Evolutionary conservation across 129 eudicot species (phyloP), one percentile per base, ranked within the genome.

Genomic region (Erigeron canadensis): DNA sequence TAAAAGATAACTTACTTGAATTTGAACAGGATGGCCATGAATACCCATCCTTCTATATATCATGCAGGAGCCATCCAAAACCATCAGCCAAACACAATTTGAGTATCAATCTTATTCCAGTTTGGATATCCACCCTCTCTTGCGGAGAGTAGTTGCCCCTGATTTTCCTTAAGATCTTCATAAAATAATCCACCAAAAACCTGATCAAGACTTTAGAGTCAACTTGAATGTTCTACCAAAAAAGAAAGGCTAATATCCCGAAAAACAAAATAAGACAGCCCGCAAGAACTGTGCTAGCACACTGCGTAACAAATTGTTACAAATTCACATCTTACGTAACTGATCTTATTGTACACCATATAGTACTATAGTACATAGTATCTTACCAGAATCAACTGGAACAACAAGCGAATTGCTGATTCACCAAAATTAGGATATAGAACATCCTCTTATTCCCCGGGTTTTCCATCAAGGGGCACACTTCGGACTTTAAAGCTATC

Each of bases 401-500:
- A 96, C 98, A 77, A 93, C 98, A 47, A 96, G 96, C 98, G 96
- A 83, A 93, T 93, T 71, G 98, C 98, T 13, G 98, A 83, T 81
- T 93, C 96, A 70, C 98, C 98, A 82, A 93, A 93, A 80, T 93
- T 96, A 47, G 98, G 96, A 81, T 93, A 96, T 61, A 89, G 75
- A 58, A 93, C 83, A 73, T 93, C 98, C 85, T 93, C 96, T 15
- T 78, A 71, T 77, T 88, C 96, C 15, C 91, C 91, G 44, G 71
- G 38, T 74, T 74, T 79, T 55, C 92, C 98, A 55, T 93, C 95
- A 42, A 89, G 89, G 47, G 95, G 84, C 51, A 85, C 85, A 63
- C 69, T 82, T 77, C 82, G 80, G 74, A 93, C 95, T 71, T 93
- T 93, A 44, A 93, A 93, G 80, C 98, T 93, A 8, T 96, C 98